These are phyloP conservation scores for Penicillium carneum DNA, from an alignment of 2,329 filamentous ascomycete species.

Conservation along the genomic window DNA sequence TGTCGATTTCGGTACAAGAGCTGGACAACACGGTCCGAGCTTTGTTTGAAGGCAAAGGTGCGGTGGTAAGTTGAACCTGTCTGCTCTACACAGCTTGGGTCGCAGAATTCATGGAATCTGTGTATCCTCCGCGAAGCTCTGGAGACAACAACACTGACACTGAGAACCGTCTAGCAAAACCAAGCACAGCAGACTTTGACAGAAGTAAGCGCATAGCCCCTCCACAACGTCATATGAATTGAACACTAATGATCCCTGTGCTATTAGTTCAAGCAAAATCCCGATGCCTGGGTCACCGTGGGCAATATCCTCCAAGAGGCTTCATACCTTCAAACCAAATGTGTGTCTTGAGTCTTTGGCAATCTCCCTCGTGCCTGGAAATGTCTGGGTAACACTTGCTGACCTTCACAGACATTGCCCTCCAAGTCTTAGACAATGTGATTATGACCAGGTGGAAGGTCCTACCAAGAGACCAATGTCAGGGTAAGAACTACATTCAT, in stretches of 20 bases:
- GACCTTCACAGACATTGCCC: conserved; percentile 74
- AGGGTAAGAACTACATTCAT: conserved; percentile 63
- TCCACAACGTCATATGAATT: neutral
- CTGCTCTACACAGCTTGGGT: neutral
- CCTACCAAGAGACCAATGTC: conserved; percentile 91
- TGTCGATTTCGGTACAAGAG: conserved; percentile 83
- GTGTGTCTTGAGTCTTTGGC: conserved; percentile 60
- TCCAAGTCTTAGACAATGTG: conserved; percentile 97
- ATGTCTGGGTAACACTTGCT: conserved; percentile 33
- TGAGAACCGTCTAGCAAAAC: conserved; percentile 75
- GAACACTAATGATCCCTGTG: conserved; percentile 12
- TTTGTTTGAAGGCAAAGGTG: conserved; percentile 96
- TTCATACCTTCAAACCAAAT: conserved; percentile 94
- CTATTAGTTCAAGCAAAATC: conserved; percentile 93
- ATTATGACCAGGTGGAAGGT: conserved; percentile 99
- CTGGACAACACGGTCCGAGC: conserved; percentile 94
- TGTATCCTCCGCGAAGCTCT: neutral
- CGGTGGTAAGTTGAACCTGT: conserved; percentile 70
- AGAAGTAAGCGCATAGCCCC: conserved; percentile 68
- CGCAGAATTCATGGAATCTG: neutral
- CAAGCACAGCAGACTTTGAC: conserved; percentile 90
- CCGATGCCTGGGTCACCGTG: conserved; percentile 95
- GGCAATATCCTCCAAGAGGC: conserved; percentile 95
- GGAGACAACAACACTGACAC: conserved; percentile 31
- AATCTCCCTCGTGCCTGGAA: neutral